phyloP scores from a whole-genome alignment of 257 asterid genomes.

The Solanum tarijense region DNA sequence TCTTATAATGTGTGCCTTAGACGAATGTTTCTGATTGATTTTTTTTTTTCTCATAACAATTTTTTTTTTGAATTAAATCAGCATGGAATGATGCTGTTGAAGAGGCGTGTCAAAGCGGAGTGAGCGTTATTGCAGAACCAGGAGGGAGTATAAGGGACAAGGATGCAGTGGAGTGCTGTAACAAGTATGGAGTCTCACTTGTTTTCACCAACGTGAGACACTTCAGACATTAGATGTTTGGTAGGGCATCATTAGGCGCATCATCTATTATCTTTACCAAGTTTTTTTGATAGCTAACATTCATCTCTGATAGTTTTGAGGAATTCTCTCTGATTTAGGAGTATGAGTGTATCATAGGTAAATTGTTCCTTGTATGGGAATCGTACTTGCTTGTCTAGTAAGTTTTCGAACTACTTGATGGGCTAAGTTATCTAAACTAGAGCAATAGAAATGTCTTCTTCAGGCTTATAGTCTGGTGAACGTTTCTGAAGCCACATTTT shows the following conservation, averaged over 20 bases:
- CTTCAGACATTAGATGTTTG: slow-evolving; percentile 58
- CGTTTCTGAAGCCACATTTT: no score
- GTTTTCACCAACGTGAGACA: slow-evolving; percentile 81
- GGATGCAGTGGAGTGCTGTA: slow-evolving; percentile 84
- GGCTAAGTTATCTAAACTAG: neutral
- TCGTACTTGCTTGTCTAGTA: neutral
- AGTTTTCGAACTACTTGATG: neutral
- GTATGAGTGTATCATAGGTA: neutral
- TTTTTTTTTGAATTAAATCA: slow-evolving; percentile 12
- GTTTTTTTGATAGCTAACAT: neutral
- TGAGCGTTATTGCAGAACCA: slow-evolving; percentile 74
- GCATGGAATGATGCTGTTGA: slow-evolving; percentile 98
- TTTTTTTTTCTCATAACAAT: neutral
- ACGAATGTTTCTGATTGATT: neutral
- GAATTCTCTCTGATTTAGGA: neutral
- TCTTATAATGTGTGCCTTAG: neutral
- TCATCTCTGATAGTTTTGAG: neutral
- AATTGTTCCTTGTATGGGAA: neutral
- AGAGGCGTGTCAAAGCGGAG: slow-evolving; percentile 87
- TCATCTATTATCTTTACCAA: neutral
- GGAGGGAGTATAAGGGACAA: slow-evolving; percentile 85
- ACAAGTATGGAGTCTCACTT: slow-evolving; percentile 75
- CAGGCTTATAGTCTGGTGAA: neutral
- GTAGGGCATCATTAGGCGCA: neutral
- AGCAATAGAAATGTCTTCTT: neutral